Base-by-base conservation (phyloP, 345 rosid species). In the Moringa oleifera region DNA sequence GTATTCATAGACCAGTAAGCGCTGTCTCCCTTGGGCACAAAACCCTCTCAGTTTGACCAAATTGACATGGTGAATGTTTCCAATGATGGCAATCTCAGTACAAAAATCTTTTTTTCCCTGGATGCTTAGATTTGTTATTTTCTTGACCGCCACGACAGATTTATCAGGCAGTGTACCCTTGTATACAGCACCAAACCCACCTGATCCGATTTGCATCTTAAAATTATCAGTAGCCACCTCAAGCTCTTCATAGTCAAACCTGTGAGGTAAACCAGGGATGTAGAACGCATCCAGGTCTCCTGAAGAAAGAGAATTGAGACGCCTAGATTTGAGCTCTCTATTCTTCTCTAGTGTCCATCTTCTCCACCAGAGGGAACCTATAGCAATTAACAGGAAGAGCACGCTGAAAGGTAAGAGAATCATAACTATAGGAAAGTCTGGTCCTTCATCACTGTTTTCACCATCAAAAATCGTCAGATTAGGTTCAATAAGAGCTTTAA, bases 111-210 rank as follows among this genome's bases (percentile, higher is more conserved):
- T 79, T 53, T 85, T 88, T n/a, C 90, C 97, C 31, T 79, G 86
- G 57, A 80, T 63, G 8, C 87, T 86, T 41, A 74, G 75, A 57
- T 80, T 74, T 56, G 83, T 80, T 21, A 90, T 83, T 73, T 79
- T 79, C 84, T 90, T 90, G 61, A 90, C 92, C 0, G 95, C 92
- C 19, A 88, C 75, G 0, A 70, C 69, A 4, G 85, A 70, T 60
- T 81, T 67, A 59, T 85, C 85, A 0, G 59, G 55, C 23, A 90
- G 78, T 20, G 58, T 68, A 61, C 95, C 95, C 71, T 71, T 80
- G 71, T 78, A 88, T 0, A 90, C 97, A 21, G 85, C 20, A 1
- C 95, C 97, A 2, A 90, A 90, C 15, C 97, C 97, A 1, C 97
- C 97, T 20, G 84, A 71, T 23, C 97, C 97, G 51, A 87, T 85